These are phyloP conservation scores for Suaeda aralocaspica DNA, from an alignment of 148 eudicot species.

Conservation along the genomic window DNA sequence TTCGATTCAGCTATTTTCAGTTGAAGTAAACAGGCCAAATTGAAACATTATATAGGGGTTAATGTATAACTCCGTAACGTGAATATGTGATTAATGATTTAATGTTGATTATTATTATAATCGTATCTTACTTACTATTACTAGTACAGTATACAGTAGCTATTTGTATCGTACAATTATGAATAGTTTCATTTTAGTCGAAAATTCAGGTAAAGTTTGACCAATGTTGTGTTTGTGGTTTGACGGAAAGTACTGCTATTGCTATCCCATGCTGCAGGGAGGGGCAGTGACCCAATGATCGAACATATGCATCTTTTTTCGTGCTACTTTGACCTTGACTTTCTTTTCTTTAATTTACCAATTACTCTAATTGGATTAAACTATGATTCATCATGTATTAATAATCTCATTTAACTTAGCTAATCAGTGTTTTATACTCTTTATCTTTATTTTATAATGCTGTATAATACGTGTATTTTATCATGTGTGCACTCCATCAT, in stretches of 20 bases:
- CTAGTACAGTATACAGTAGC: neutral
- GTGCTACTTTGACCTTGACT: constrained; percentile 9
- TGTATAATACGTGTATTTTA: no score
- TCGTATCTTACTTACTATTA: neutral
- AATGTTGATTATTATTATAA: neutral
- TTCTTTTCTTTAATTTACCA: no score
- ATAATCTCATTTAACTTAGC: no score
- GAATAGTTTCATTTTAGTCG: neutral
- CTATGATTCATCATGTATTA: no score
- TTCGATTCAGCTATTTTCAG: no score
- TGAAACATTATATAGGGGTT: neutral
- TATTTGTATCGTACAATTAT: neutral
- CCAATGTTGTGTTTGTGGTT: constrained; percentile 13
- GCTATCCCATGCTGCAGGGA: constrained; percentile 14
- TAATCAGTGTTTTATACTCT: no score
- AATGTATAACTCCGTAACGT: no score
- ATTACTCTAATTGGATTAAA: no score
- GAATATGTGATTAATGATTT: neutral
- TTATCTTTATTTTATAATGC: no score
- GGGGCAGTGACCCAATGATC: constrained; percentile 18
- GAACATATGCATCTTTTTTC: constrained; percentile 9
- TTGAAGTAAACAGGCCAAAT: no score
- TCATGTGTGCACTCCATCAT: no score
- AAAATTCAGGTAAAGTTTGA: constrained; percentile 9
- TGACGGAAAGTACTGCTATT: neutral